Percentiles rank a stretch among this genome's conserved stretches.
Conservation (phyloP, 306 rosid species). For the Pyrus communis region DNA sequence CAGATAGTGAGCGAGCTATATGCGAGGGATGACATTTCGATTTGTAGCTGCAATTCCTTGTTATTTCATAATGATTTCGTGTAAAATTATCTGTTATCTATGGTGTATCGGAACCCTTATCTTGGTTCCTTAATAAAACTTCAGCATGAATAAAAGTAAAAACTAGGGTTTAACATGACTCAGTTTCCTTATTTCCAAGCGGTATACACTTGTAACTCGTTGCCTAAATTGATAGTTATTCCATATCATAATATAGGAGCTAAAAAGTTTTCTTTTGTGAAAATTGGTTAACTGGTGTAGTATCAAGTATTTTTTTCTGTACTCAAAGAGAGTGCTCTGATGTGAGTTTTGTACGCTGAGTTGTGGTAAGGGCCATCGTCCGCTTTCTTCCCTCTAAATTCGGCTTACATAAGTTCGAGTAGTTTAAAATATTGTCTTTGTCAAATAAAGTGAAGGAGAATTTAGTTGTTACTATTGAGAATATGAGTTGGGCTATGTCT, state of each 20-base stretch:
- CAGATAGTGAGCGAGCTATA: neutral
- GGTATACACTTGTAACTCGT: neutral
- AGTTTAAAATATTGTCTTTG: too few relatives aligned
- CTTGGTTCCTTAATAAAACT: neutral
- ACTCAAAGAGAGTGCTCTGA: too few relatives aligned
- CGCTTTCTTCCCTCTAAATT: too few relatives aligned
- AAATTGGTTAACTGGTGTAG: too few relatives aligned
- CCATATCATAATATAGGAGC: conserved; percentile 6
- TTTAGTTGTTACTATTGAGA: neutral
- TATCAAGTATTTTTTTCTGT: too few relatives aligned
- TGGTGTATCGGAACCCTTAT: neutral
- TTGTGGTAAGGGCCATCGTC: too few relatives aligned
- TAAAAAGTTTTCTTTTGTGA: too few relatives aligned
- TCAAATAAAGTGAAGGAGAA: neutral
- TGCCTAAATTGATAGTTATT: neutral
- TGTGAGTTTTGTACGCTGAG: too few relatives aligned
- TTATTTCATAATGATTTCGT: neutral
- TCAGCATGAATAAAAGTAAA: neutral
- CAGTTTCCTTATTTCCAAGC: too few relatives aligned
- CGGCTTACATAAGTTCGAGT: too few relatives aligned
- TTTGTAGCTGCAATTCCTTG: conserved; percentile 7
- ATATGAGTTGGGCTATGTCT: neutral
- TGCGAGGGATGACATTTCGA: neutral
- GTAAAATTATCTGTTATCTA: neutral
- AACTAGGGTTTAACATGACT: too few relatives aligned